Conservation (phyloP, 2,329 filamentous ascomycete genomes). For the Colletotrichum endophyticum region DNA sequence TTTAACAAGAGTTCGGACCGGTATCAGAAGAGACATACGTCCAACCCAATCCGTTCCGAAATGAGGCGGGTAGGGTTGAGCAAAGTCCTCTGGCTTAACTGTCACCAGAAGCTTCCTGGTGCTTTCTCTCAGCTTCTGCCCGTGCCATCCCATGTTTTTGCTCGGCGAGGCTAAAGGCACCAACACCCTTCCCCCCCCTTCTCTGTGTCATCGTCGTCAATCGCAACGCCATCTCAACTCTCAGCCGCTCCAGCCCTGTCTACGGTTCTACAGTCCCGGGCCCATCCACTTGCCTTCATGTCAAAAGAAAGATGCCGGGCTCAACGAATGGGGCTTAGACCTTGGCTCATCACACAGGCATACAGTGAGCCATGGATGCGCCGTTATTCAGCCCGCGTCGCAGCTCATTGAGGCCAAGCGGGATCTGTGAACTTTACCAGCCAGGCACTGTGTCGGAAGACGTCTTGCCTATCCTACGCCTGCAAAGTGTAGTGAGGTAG, state of each 20-base stretch:
- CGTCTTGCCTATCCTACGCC: neutral
- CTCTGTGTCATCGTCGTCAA: neutral
- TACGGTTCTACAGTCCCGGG: neutral
- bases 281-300: neutral
- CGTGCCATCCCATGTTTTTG: constrained; percentile 4
- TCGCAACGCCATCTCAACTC: neutral
- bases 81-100: neutral
- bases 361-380: neutral
- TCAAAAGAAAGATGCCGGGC: too few relatives aligned
- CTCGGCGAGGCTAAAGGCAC: neutral
- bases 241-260: neutral
- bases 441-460: neutral
- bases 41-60: neutral
- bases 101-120: neutral
- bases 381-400: neutral
- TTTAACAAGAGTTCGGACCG: neutral
- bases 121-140: neutral
- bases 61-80: neutral
- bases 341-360: neutral
- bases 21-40: neutral
- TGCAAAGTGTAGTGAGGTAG: neutral
- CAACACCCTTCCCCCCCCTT: neutral
- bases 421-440: neutral
- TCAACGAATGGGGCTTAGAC: neutral
- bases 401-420: neutral